phyloP scores from a whole-genome alignment of 1,139 yeast genomes.

The Debaryomycetaceae sp. region DNA sequence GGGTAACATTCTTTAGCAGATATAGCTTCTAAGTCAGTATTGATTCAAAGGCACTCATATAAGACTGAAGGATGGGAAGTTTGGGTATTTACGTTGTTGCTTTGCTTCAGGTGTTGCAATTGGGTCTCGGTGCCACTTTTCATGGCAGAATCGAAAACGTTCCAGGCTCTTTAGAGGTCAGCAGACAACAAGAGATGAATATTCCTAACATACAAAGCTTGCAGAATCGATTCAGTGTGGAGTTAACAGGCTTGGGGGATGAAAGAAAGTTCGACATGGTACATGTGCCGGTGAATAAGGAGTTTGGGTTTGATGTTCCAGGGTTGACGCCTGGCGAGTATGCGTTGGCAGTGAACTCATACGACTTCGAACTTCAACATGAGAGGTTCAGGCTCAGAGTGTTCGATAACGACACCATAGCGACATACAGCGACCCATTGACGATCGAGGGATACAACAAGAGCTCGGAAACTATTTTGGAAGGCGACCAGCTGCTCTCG shows the following conservation, averaged over 20 bases:
- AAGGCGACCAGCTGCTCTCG: slow-evolving; percentile 17
- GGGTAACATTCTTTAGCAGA: slow-evolving; percentile 8
- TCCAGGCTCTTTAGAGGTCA: slow-evolving; percentile 22
- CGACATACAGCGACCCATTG: slow-evolving; percentile 23
- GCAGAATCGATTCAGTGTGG: slow-evolving; percentile 31
- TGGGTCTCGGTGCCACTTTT: slow-evolving; percentile 8
- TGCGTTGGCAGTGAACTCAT: slow-evolving; percentile 31
- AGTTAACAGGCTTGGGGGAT: slow-evolving; percentile 15
- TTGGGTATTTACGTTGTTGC: background rate
- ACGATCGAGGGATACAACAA: slow-evolving; percentile 13
- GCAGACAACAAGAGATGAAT: slow-evolving; percentile 11
- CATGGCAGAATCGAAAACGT: slow-evolving; percentile 20
- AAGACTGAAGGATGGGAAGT: background rate
- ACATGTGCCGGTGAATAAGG: slow-evolving; percentile 20
- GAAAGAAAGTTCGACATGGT: slow-evolving; percentile 6
- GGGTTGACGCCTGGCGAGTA: slow-evolving; percentile 30
- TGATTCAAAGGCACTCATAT: too few species aligned
- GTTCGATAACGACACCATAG: slow-evolving; percentile 10
- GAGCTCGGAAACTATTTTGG: slow-evolving; percentile 15
- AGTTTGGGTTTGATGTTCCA: slow-evolving; percentile 23
- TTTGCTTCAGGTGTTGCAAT: background rate
- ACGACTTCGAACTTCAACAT: slow-evolving; percentile 30
- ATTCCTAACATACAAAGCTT: slow-evolving; percentile 36
- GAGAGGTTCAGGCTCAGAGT: slow-evolving; percentile 28
- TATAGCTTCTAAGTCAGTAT: too few species aligned